These are phyloP conservation scores for Fusarium sp. DNA, from an alignment of 2,329 filamentous ascomycete species.

Conservation along the genomic window DNA sequence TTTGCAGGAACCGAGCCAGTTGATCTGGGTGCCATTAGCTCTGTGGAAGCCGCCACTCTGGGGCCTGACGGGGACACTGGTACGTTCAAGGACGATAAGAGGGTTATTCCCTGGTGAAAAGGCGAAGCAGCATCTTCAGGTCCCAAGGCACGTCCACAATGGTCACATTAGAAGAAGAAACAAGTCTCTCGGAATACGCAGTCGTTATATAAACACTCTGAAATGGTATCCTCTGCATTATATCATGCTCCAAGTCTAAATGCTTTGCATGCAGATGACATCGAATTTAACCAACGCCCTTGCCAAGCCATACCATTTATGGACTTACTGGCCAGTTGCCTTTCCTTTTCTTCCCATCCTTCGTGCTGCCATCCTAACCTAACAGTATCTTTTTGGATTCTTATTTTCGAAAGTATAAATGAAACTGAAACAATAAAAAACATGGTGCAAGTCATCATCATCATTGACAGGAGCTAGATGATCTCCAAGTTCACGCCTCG, in stretches of 20 bases:
- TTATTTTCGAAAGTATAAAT: background rate
- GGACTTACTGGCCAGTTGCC: conserved; percentile 7
- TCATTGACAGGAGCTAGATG: background rate
- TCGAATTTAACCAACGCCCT: conserved; percentile 30
- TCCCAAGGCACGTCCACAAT: background rate
- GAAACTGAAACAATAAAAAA: background rate
- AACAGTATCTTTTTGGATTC: background rate
- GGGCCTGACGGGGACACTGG: conserved; percentile 10
- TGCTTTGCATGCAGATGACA: conserved; percentile 21
- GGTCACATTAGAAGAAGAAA: background rate
- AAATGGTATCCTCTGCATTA: conserved; percentile 35
- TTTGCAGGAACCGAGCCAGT: conserved; percentile 5
- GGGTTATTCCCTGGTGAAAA: conserved; percentile 7
- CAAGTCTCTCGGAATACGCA: conserved; percentile 9
- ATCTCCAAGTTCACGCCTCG: conserved; percentile 22
- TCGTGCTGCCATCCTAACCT: background rate
- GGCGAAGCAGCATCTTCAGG: too few species aligned
- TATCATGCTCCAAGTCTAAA: conserved; percentile 26
- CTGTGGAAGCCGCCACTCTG: background rate
- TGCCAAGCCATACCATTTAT: conserved; percentile 14
- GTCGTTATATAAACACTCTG: conserved; percentile 30
- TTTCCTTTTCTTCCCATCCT: conserved; percentile 8
- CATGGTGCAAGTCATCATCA: background rate
- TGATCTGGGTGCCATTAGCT: conserved; percentile 13
- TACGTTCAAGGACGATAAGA: conserved; percentile 9